Evolutionary conservation across 2,329 filamentous ascomycete species (phyloP).

Genomic region (Plectosphaerella plurivora): DNA sequence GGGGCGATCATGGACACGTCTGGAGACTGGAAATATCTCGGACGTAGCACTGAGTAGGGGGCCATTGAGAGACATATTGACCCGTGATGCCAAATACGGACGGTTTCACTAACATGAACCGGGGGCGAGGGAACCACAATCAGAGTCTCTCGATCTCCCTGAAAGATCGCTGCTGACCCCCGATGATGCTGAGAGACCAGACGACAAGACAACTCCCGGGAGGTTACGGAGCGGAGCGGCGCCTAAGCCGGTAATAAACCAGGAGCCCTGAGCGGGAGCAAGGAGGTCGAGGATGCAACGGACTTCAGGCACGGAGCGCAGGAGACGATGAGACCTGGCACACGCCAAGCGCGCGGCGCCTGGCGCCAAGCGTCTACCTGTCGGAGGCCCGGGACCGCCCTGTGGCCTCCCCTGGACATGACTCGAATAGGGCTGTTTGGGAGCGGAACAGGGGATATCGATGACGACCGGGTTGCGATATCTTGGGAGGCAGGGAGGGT

Average conservation of each 20-base stretch:
- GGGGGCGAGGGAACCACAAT: not conserved
- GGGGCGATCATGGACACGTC: no score
- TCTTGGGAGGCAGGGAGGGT: not conserved
- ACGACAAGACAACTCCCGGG: no score
- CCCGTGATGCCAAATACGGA: not conserved
- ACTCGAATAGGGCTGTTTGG: not conserved
- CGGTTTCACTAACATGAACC: not conserved
- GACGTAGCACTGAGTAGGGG: no score
- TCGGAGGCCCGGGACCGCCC: not conserved
- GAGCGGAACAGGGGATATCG: not conserved
- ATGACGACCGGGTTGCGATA: no score
- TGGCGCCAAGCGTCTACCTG: not conserved
- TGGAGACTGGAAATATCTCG: no score
- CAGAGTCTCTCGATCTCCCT: no score
- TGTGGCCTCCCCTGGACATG: not conserved
- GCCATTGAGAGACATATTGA: no score
- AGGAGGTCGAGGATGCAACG: not conserved
- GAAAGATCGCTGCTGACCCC: no score
- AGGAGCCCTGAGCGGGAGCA: not conserved
- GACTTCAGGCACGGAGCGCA: not conserved
- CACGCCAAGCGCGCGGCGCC: constrained; percentile 1
- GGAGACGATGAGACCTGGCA: not conserved
- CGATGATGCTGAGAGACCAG: no score
- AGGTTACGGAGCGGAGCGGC: no score
- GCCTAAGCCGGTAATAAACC: not conserved